Evolutionary conservation across 768 basidiomycete genomes (phyloP).

Genomic region (Tulasnella sp.): DNA sequence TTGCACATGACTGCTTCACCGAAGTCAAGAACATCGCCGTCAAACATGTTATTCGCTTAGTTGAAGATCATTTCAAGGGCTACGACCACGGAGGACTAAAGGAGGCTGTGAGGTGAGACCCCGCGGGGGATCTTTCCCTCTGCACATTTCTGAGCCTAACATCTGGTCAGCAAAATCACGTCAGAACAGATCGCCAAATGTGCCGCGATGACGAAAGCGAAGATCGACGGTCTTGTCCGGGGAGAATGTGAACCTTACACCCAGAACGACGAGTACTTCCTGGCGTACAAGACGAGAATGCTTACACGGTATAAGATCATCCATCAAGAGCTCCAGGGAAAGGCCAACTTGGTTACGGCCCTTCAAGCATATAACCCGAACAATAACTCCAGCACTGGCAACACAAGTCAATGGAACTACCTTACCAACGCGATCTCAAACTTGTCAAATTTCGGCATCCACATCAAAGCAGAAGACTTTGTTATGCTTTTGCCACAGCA

Average conservation of each 20-base stretch:
- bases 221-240: constrained; percentile 15
- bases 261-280: constrained; percentile 26
- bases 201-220: background rate
- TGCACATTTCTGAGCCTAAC: background rate
- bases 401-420: background rate
- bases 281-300: background rate
- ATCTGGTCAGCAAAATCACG: constrained; percentile 30
- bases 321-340: constrained; percentile 5
- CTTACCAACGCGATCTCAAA: background rate
- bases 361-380: background rate
- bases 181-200: constrained; percentile 5
- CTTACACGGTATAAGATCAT: constrained; percentile 18
- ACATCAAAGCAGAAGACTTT: constrained; percentile 43
- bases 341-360: background rate
- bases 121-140: no score
- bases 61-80: constrained; percentile 43
- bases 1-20: constrained; percentile 4
- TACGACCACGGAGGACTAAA: constrained; percentile 36
- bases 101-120: constrained; percentile 27
- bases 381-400: background rate
- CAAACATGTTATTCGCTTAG: constrained; percentile 31
- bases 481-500: constrained; percentile 33
- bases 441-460: constrained; percentile 43
- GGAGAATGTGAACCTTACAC: constrained; percentile 16
- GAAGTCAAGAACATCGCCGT: constrained; percentile 12